Conservation (phyloP, 139 green algal genomes). For the Chlorella vulgaris region DNA sequence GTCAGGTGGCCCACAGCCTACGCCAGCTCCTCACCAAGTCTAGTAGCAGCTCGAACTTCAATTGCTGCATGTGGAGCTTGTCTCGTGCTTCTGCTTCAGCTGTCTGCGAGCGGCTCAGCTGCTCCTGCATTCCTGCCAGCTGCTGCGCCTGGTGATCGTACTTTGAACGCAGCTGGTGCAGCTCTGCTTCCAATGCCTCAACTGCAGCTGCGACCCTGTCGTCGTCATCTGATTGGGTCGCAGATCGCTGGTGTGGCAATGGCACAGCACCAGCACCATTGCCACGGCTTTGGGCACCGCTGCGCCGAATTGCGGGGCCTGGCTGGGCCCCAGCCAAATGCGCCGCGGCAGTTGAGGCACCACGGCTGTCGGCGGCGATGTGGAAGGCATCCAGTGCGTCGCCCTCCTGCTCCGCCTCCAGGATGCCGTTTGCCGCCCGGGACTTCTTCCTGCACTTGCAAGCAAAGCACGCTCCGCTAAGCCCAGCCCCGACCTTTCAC, state of each 20-base stretch:
- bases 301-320: no score
- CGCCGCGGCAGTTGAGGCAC: no score
- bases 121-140: background rate
- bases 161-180: background rate
- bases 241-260: no score
- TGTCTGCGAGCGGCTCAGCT: background rate
- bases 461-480: background rate
- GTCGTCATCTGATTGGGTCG: background rate
- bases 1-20: no score
- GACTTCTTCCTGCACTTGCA: background rate
- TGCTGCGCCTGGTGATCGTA: background rate
- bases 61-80: conserved; percentile 33
- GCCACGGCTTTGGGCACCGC: no score
- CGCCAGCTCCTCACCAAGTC: conserved; percentile 20
- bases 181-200: background rate
- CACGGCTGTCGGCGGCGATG: no score
- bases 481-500: background rate
- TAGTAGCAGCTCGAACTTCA: conserved; percentile 42
- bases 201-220: background rate
- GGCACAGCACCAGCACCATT: no score
- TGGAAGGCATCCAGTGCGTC: conserved; percentile 4
- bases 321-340: no score
- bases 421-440: background rate
- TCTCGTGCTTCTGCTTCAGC: background rate
- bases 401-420: background rate